Percentiles rank a stretch among this genome's conserved stretches.
Conservation (phyloP, 2,329 filamentous ascomycete species). For the Neurospora crassa region DNA sequence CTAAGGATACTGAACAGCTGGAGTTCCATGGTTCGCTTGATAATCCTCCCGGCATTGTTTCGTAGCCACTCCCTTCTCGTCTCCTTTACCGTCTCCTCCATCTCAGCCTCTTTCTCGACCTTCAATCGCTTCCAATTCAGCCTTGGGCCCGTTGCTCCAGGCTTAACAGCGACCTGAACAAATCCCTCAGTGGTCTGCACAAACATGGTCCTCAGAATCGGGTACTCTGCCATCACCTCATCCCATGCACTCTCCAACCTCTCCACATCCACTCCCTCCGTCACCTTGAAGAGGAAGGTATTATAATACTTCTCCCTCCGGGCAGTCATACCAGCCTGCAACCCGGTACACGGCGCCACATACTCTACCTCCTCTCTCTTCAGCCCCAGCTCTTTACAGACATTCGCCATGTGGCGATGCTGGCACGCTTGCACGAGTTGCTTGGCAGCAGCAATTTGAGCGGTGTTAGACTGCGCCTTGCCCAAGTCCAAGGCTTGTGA, state of each 20-base stretch:
- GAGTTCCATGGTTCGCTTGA: neutral
- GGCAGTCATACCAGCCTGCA: constrained; percentile 81
- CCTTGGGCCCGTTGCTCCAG: constrained; percentile 25
- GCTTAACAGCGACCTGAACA: constrained; percentile 58
- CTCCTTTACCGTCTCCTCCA: constrained; percentile 8
- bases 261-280: constrained; percentile 29
- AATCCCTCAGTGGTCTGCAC: constrained; percentile 64
- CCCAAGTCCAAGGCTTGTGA: constrained; percentile 25
- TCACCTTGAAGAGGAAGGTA: constrained; percentile 54
- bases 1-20: neutral
- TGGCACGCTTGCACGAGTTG: constrained; percentile 55
- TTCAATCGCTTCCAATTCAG: neutral
- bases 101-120: constrained; percentile 20
- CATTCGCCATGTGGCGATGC: constrained; percentile 47
- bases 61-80: constrained; percentile 22
- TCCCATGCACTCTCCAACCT: constrained; percentile 50
- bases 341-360: constrained; percentile 71
- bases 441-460: constrained; percentile 35
- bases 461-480: constrained; percentile 4
- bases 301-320: constrained; percentile 64
- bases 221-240: constrained; percentile 36
- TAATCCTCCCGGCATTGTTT: neutral
- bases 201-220: constrained; percentile 67
- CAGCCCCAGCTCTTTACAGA: constrained; percentile 43
- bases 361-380: constrained; percentile 51